These are phyloP conservation scores for Medicago ruthenica DNA, from an alignment of 306 rosid species.

Conservation along the genomic window DNA sequence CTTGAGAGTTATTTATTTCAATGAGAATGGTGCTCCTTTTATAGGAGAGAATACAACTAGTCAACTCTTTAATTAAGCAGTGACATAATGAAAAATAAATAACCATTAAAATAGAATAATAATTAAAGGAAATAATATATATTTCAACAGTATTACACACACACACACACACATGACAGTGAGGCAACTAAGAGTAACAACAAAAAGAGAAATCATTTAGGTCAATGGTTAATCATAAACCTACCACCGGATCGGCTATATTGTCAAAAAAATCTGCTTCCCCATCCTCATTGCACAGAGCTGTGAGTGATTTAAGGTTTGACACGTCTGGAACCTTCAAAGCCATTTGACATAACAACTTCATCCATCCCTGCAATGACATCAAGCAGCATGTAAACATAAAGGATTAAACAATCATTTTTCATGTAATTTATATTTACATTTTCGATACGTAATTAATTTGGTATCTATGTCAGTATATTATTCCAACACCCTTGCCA, in stretches of 20 bases:
- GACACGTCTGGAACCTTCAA: conserved; percentile 74
- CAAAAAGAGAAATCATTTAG: conserved; percentile 16
- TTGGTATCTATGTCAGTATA: neutral
- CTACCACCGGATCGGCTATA: conserved; percentile 78
- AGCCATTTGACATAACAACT: conserved; percentile 80
- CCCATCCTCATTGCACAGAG: conserved; percentile 62
- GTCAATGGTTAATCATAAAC: conserved; percentile 18
- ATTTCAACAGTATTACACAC: too few species aligned
- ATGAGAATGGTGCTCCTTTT: too few species aligned
- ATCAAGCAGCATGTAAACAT: conserved; percentile 39
- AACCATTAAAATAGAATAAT: too few species aligned
- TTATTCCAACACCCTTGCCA: conserved; percentile 28
- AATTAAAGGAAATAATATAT: too few species aligned
- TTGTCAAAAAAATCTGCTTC: conserved; percentile 81
- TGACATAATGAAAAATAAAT: too few species aligned
- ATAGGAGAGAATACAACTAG: too few species aligned
- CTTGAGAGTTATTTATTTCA: too few species aligned
- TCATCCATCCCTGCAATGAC: conserved; percentile 83
- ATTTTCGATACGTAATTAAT: conserved; percentile 4
- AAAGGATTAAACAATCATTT: conserved; percentile 16
- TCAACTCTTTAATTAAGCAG: too few species aligned
- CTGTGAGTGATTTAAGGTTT: conserved; percentile 64
- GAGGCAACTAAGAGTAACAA: conserved; percentile 12
- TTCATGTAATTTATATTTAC: conserved; percentile 4
- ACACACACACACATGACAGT: neutral